Base-by-base conservation (phyloP, 495 filamentous ascomycete species). In the Hyaloscypha hepaticicola region DNA sequence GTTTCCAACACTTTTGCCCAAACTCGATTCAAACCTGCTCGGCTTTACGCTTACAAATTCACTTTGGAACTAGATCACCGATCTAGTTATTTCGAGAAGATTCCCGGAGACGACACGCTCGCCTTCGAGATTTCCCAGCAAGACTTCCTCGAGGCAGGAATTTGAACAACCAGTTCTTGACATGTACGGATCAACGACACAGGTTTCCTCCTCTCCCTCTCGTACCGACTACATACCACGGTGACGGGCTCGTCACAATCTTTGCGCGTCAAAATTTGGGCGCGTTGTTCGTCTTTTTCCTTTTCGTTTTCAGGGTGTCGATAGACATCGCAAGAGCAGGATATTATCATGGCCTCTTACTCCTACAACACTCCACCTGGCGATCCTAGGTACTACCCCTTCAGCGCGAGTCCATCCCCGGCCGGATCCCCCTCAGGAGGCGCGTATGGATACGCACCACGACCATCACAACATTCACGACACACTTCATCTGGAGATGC, bases 161-260 rank as follows among this genome's bases (percentile, higher is more conserved):
- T 34, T 65, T 51, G 5, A 25, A 8, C 34, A 28, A 55, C 63
- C 64, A 60, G 66, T 65, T 69, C 69, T 70, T 72, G 70, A 72
- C 67, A 72, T 72, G 70, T 72, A 67, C 70, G 70, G 66, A 64
- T 69, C 67, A 72, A 70, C 65, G 65, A 70, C 65, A 65, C 58
- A 58, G 70, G 67, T 68, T 66, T 67, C 61, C 67, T 67, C 61
- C 67, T 64, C 67, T 64, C 61, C 65, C 65, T 69, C 70, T 70
- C 68, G 67, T 70, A 69, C 70, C 68, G 67, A 72, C 67, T 67
- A 68, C 65, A 72, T 70, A 72, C 70, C 70, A 70, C 65, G 70
- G 70, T 72, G 70, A 72, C 70, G 63, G 66, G 65, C 70, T 72
- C 49, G 70, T 72, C 68, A 70, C 66, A 63, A 38, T 68, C 68